Base-by-base conservation (phyloP, 768 basidiomycete species). In the Serpula lacrymans region DNA sequence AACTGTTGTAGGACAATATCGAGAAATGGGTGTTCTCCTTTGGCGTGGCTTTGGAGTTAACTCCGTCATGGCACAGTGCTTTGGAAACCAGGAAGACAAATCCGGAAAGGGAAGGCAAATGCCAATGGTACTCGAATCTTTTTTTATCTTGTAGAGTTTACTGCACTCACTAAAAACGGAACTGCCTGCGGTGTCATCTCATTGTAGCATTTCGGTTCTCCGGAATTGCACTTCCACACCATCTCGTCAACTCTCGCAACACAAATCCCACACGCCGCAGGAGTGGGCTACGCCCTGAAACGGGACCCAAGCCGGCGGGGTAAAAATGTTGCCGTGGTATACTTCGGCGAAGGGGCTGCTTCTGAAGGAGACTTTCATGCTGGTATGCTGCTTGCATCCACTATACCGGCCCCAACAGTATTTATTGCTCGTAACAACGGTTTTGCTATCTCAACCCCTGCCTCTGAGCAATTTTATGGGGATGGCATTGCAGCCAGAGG, bases 301-400 rank as follows among this genome's bases (percentile, higher is more conserved):
- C 82, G 92, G 4, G 82, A 86, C 31, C 83, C 84, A 0, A 65
- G 62, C 34, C 79, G 84, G 25, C 74, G 80, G 22, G 72, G 74
- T 33, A 80, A 77, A 38, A 84, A 82, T 41, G 82, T 92, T 35
- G 91, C 93, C 0, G 85, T 82, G 8, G 90, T 89, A 37, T 96
- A 82, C 62, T 94, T 95, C 48, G 93, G 93, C 17, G 94, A 97
- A 64, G 93, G 91, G 45, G 90, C 91, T 6, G 90, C 92, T 2
- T 90, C 88, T 2, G 93, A 95, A 64, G 92, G 92, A 42, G 93
- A 96, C 61, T 95, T 95, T 59, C 93, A 97, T 55, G 94, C 93
- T 1, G 94, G 91, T 20, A 69, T 93, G 55, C 75, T 87, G 40
- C 72, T 89, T 34, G 84, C 84, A 18, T 88, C 85, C 3, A 86